A percentile compares a stretch with the other conserved stretches of the same genome.
Evolutionary conservation across 768 basidiomycete genomes (phyloP).

Genomic region (Cystobasidium ongulense): DNA sequence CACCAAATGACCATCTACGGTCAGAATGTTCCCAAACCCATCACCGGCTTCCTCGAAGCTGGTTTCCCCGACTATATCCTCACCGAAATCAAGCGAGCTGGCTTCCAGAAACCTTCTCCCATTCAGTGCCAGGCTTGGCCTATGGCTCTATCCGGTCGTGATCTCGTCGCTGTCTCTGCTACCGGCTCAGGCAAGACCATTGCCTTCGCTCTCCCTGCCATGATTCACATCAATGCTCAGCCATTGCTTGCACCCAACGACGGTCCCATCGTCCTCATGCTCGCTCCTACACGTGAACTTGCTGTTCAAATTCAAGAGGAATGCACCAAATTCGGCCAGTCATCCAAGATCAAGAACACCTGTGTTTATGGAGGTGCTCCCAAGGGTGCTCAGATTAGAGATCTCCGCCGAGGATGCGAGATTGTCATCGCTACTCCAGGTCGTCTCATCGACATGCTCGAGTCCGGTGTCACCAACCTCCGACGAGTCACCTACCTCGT

Average conservation of each 20-base stretch:
- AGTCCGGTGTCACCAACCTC: slow-evolving; percentile 90
- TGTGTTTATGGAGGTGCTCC: slow-evolving; percentile 98
- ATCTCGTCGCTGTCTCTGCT: slow-evolving; percentile 92
- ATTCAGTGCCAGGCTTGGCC: slow-evolving; percentile 99
- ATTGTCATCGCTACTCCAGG: slow-evolving; percentile 99
- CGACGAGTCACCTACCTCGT: slow-evolving; percentile 93
- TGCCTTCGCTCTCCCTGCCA: slow-evolving; percentile 93
- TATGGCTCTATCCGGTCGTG: slow-evolving; percentile 89
- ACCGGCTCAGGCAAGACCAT: slow-evolving; percentile 99
- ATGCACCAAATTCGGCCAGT: slow-evolving; percentile 88
- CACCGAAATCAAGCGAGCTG: slow-evolving; percentile 84
- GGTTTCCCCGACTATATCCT: slow-evolving; percentile 96
- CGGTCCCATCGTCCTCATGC: slow-evolving; percentile 90
- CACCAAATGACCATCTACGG: slow-evolving; percentile 96
- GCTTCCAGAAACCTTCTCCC: slow-evolving; percentile 79
- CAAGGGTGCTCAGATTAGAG: slow-evolving; percentile 96
- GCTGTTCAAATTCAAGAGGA: slow-evolving; percentile 99
- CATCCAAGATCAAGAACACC: slow-evolving; percentile 91
- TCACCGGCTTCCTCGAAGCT: slow-evolving; percentile 83
- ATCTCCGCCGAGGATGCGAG: slow-evolving; percentile 92
- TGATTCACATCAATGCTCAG: slow-evolving; percentile 99
- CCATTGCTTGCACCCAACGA: slow-evolving; percentile 86
- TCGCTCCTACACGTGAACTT: slow-evolving; percentile 95
- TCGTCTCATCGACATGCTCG: slow-evolving; percentile 97
- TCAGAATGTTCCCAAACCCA: slow-evolving; percentile 73